These are phyloP conservation scores for Clavulina sp. DNA, from an alignment of 768 basidiomycete species.

Conservation along the genomic window DNA sequence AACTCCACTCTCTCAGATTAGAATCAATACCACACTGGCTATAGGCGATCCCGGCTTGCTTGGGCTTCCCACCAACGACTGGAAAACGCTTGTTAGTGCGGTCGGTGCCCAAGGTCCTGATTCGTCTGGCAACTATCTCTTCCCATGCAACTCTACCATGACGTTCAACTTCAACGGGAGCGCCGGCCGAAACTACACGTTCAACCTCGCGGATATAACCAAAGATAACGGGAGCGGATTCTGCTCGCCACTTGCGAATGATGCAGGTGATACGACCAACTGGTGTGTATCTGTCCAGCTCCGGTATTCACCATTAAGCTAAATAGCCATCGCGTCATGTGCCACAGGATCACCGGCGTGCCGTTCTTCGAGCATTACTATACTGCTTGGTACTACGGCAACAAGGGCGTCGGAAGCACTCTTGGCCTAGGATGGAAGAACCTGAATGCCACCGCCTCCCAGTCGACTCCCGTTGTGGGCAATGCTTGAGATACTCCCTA, in stretches of 20 bases:
- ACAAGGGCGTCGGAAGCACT: not conserved
- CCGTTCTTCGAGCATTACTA: slow-evolving; percentile 8
- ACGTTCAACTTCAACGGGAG: slow-evolving; percentile 6
- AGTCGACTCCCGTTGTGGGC: not conserved
- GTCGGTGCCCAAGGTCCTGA: slow-evolving; percentile 6
- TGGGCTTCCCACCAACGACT: slow-evolving; percentile 5
- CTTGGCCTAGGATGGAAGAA: slow-evolving; percentile 5
- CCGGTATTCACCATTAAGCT: not conserved
- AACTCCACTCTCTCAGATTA: not conserved
- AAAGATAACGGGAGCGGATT: slow-evolving; percentile 2
- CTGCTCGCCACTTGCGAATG: slow-evolving; percentile 2
- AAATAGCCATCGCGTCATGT: not conserved
- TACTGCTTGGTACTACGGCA: slow-evolving; percentile 2
- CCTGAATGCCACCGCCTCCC: slow-evolving; percentile 2
- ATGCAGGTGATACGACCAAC: slow-evolving; percentile 5
- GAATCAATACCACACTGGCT: not conserved
- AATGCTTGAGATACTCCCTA: not conserved
- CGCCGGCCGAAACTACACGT: slow-evolving; percentile 5
- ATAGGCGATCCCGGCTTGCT: slow-evolving; percentile 4
- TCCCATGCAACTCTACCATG: slow-evolving; percentile 7
- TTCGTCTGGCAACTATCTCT: not conserved
- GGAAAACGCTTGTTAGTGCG: slow-evolving; percentile 2
- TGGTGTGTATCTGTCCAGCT: not conserved
- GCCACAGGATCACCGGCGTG: slow-evolving; percentile 2
- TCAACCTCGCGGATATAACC: slow-evolving; percentile 2